phyloP scores from a whole-genome alignment of 441 rosid species.

The Mallotus japonicus region DNA sequence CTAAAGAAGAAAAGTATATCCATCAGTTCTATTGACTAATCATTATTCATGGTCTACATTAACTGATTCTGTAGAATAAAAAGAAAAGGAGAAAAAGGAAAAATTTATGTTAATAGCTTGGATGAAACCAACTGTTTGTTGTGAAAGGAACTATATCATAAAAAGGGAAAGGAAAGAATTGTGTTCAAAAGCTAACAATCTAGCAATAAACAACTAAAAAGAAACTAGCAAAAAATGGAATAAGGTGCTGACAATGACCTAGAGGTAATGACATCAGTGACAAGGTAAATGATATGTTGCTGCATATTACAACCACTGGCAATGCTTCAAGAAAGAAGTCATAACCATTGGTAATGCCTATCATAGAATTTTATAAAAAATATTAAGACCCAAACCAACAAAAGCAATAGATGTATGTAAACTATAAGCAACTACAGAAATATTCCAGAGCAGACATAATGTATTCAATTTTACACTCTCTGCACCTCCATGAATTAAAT shows the following conservation, averaged over 20 bases:
- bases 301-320: no score
- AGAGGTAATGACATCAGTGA: neutral
- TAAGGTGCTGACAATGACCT: neutral
- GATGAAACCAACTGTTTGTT: neutral
- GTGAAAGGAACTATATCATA: neutral
- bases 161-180: neutral
- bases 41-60: neutral
- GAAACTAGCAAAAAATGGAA: neutral
- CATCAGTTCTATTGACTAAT: neutral
- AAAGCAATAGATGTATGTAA: neutral
- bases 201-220: neutral
- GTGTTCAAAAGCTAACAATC: neutral
- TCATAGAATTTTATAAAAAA: neutral
- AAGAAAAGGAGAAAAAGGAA: neutral
- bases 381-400: neutral
- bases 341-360: neutral
- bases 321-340: slow-evolving; percentile 3
- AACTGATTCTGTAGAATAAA: neutral
- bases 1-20: neutral
- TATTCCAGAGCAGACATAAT: neutral
- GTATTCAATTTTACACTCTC: neutral
- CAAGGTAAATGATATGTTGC: no score
- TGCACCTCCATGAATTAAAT: neutral
- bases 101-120: neutral
- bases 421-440: neutral